Base-by-base conservation (phyloP, 1,284 basidiomycete species). In the Takashimella tepidaria region DNA sequence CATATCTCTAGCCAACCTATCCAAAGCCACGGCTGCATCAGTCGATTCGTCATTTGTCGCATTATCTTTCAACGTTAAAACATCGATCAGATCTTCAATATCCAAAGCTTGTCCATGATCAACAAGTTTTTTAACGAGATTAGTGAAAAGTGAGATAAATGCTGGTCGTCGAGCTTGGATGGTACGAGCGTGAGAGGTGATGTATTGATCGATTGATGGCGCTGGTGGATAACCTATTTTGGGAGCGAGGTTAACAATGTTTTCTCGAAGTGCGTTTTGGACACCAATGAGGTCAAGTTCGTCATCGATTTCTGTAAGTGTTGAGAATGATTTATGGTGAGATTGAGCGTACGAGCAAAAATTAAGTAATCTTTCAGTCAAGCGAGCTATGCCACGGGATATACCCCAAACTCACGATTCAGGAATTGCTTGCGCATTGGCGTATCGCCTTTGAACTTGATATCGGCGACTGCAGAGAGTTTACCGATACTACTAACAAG, bases 401-500 rank as follows among this genome's bases (percentile, higher is more conserved):
- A n/a, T n/a, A n/a, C n/a, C n/a, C n/a, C n/a, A 8, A 37, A 37
- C 31, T 37, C 37, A 70, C 62, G 49, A 13, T 49, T 46, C 4
- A 62, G 45, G 3, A 57, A 51, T 25, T 60, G 48, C 41, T 57
- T 58, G 5, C 58, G 56, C 11, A 44, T 43, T 4, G 47, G 45
- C 1, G 51, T 50, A 10, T 56, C 53, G 13, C 65, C 67, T 19
- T 72, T 62, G 8, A 61, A 43, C 41, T 86, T 83, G 55, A 86
- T 69, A 55, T 87, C 82, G 5, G 89, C 88, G 6, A 97, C 79
- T 54, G 89, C 84, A 0, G 88, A 80, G 5, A 98, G 81, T 76
- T 98, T 98, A 43, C 88, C 88, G 25, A 98, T 83, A 66, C 91
- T 93, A 51, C 95, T 81, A 80, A 92, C 86, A 47, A 95, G 79